A percentile compares a stretch with the other conserved stretches of the same genome.
These are phyloP conservation scores for Verticillium longisporum DNA, from an alignment of 2,329 filamentous ascomycete genomes.

Conservation along the genomic window DNA sequence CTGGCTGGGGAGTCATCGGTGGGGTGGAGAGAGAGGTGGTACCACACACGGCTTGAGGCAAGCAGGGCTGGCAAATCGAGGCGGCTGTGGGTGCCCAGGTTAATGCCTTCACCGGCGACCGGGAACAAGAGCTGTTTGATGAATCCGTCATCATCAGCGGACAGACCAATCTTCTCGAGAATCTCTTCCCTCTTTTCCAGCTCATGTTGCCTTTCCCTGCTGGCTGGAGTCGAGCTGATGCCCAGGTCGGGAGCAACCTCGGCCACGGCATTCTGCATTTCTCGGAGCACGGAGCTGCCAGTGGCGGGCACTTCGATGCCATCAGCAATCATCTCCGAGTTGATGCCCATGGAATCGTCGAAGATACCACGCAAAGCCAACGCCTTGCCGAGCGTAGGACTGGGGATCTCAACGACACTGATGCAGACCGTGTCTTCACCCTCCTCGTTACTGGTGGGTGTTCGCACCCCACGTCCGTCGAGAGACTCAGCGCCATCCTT, in stretches of 20 bases:
- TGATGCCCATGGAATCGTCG: conserved; percentile 88
- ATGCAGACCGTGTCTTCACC: conserved; percentile 80
- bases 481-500: conserved; percentile 61
- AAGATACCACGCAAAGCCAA: conserved; percentile 86
- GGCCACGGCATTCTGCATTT: conserved; percentile 77
- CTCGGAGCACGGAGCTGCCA: conserved; percentile 76
- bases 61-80: conserved; percentile 71
- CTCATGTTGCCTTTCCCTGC: conserved; percentile 68
- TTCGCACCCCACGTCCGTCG: conserved; percentile 54
- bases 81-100: conserved; percentile 68
- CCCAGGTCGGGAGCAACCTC: conserved; percentile 75
- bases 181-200: conserved; percentile 77
- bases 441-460: conserved; percentile 64
- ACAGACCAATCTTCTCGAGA: conserved; percentile 79
- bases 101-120: conserved; percentile 68
- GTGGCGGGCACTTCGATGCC: conserved; percentile 69
- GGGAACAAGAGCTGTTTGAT: conserved; percentile 78
- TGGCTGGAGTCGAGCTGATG: conserved; percentile 59
- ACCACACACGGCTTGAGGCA: conserved; percentile 86
- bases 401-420: conserved; percentile 80
- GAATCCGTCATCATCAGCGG: conserved; percentile 76
- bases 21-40: conserved; percentile 85
- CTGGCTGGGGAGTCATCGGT: conserved; percentile 77
- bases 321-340: conserved; percentile 94
- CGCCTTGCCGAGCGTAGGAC: conserved; percentile 75